Evolutionary conservation across 2,329 filamentous ascomycete species (phyloP), one percentile per base, ranked within the genome.

Genomic region (Leptographium procerum): DNA sequence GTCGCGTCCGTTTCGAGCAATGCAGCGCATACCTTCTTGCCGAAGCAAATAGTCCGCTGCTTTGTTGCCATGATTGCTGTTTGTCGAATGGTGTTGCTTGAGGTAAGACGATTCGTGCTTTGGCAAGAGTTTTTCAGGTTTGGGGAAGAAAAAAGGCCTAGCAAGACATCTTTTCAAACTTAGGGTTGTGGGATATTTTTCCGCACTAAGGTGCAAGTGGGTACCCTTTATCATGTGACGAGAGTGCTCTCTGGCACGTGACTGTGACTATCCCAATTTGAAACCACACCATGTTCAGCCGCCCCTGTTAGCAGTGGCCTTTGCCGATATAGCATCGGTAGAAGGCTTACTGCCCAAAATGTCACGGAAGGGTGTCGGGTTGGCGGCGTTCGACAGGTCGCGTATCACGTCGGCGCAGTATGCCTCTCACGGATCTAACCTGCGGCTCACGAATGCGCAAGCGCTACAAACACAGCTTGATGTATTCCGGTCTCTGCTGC

Each of bases 11-110:
- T 43, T 2, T 14, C 31, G 29, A 6, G 28, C n/a, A 14, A 28
- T n/a, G 16, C 8, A 52, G 61, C 61, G 58, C 62, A 43, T 43
- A 58, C 63, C 63, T 91, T 91, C 87, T 96, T 96, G 87, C 91
- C 91, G 88, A 97, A 96, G 88, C 91, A 96, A 85, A 96, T 91
- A 72, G 91, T 88, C 78, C 84, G 88, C 80, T 88, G 86, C 70
- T 82, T 80, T 71, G 85, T 80, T 77, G 88, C 86, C 85, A 90
- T 89, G 77, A 73, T 88, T 80, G 75, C 73, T 62, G 57, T 55
- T 56, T 59, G 50, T 60, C 47, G 43, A 29, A 24, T 57, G 47
- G 36, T 57, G 40, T 58, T 58, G 58, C 56, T 57, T 53, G 43
- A 55, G 45, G 50, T 36, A 57, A 34, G 54, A 58, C 50, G 40